Conservation (phyloP, 2,329 filamentous ascomycete species). For the Didymella glomerata region DNA sequence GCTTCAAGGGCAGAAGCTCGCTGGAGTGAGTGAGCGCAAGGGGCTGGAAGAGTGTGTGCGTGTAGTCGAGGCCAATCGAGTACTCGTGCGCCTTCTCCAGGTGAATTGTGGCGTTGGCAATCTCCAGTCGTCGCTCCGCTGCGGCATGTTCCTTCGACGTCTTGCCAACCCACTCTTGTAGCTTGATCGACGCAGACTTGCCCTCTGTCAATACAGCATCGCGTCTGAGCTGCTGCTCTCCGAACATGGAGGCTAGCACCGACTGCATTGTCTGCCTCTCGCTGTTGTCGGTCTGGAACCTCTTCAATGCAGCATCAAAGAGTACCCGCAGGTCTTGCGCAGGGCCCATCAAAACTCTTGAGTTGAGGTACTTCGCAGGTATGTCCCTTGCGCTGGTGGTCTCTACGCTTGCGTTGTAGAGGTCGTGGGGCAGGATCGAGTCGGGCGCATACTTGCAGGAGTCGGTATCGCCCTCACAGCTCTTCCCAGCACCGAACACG, state of each 20-base stretch:
- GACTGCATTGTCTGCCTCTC: slow-evolving; percentile 52
- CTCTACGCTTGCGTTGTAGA: slow-evolving; percentile 59
- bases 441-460: slow-evolving; percentile 63
- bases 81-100: slow-evolving; percentile 57
- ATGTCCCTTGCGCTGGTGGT: slow-evolving; percentile 30
- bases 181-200: slow-evolving; percentile 27
- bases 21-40: slow-evolving; percentile 36
- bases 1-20: slow-evolving; percentile 39
- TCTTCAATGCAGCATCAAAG: slow-evolving; percentile 54
- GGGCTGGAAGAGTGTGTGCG: slow-evolving; percentile 58
- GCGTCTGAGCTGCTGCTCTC: slow-evolving; percentile 62
- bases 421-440: slow-evolving; percentile 60
- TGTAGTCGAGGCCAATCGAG: slow-evolving; percentile 62
- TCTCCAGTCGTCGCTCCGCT: slow-evolving; percentile 20
- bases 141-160: slow-evolving; percentile 37
- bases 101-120: slow-evolving; percentile 37
- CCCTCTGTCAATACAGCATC: slow-evolving; percentile 49
- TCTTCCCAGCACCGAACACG: slow-evolving; percentile 64
- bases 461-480: slow-evolving; percentile 59
- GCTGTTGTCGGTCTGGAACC: slow-evolving; percentile 46
- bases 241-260: slow-evolving; percentile 61
- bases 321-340: slow-evolving; percentile 59
- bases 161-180: slow-evolving; percentile 51
- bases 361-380: slow-evolving; percentile 57
- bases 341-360: slow-evolving; percentile 61